These are phyloP conservation scores for Musa acuminata DNA, from an alignment of 176 grass and related monocot genomes.

Conservation along the genomic window DNA sequence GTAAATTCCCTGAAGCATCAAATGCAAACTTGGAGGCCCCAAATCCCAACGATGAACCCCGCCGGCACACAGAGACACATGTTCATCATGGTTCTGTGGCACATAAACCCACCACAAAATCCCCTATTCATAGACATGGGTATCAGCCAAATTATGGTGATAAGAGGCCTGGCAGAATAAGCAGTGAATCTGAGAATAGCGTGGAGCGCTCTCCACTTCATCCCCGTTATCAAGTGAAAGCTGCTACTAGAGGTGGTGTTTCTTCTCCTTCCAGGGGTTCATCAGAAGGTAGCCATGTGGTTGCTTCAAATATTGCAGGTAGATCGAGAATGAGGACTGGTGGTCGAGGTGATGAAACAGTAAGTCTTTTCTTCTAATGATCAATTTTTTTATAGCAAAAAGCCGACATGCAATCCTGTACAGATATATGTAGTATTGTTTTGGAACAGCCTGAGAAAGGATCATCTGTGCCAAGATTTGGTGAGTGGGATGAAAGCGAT, in stretches of 20 bases:
- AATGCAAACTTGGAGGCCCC: constrained; percentile 17
- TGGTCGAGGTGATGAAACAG: constrained; percentile 38
- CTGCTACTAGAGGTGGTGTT: constrained; percentile 13
- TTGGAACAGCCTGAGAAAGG: constrained; percentile 53
- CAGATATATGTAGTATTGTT: neutral
- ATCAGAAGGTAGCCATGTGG: constrained; percentile 22
- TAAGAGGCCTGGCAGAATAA: constrained; percentile 11
- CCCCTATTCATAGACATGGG: constrained; percentile 33
- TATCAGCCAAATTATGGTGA: constrained; percentile 25
- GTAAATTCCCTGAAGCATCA: constrained; percentile 20
- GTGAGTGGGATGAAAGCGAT: constrained; percentile 81
- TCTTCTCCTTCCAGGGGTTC: constrained; percentile 32
- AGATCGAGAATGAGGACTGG: constrained; percentile 31
- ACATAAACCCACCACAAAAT: constrained; percentile 28
- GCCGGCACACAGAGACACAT: neutral
- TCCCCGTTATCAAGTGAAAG: constrained; percentile 21
- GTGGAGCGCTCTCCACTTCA: constrained; percentile 38
- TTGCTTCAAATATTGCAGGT: constrained; percentile 14
- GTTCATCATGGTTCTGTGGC: constrained; percentile 18
- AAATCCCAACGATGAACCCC: constrained; percentile 35
- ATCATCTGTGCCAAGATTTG: constrained; percentile 82
- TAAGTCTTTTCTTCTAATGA: constrained; percentile 13
- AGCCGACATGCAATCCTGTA: too few species aligned
- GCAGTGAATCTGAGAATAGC: constrained; percentile 13
- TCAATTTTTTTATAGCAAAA: neutral